phyloP scores from a whole-genome alignment of 164 flowering plant species.

The Paratinospora sagittata region DNA sequence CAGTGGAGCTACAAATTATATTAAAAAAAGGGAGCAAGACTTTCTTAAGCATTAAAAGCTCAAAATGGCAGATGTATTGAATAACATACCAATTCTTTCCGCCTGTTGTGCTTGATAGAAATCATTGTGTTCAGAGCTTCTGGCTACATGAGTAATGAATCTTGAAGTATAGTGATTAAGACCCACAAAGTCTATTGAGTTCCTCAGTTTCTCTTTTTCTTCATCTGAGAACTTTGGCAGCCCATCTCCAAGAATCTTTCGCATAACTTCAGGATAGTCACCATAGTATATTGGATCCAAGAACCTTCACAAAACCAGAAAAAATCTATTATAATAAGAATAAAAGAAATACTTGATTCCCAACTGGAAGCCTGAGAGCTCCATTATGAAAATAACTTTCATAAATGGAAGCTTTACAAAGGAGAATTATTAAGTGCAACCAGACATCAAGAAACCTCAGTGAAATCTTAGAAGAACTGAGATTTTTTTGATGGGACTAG shows the following conservation, averaged over 20 bases:
- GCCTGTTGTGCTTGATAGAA: too few species aligned
- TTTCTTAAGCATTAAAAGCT: neutral
- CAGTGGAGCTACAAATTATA: neutral
- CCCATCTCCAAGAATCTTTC: slow-evolving; percentile 63
- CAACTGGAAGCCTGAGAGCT: too few species aligned
- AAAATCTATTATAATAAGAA: too few species aligned
- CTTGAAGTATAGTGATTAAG: slow-evolving; percentile 87
- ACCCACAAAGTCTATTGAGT: slow-evolving; percentile 71
- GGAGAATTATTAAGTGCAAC: too few species aligned
- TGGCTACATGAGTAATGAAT: too few species aligned
- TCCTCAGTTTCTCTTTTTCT: slow-evolving; percentile 49
- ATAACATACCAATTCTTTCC: slow-evolving; percentile 56
- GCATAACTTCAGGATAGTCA: slow-evolving; percentile 79
- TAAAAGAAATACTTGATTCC: too few species aligned
- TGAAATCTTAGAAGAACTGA: too few species aligned
- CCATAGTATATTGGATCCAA: slow-evolving; percentile 75
- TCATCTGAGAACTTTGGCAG: slow-evolving; percentile 65
- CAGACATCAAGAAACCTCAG: too few species aligned
- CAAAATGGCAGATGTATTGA: neutral
- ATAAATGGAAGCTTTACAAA: too few species aligned
- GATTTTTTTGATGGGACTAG: too few species aligned
- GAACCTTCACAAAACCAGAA: slow-evolving; percentile 62
- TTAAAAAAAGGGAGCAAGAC: neutral
- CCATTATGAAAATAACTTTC: too few species aligned
- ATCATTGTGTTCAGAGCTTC: too few species aligned